Base-by-base conservation (phyloP, 257 asterid species). In the Rhazya stricta region DNA sequence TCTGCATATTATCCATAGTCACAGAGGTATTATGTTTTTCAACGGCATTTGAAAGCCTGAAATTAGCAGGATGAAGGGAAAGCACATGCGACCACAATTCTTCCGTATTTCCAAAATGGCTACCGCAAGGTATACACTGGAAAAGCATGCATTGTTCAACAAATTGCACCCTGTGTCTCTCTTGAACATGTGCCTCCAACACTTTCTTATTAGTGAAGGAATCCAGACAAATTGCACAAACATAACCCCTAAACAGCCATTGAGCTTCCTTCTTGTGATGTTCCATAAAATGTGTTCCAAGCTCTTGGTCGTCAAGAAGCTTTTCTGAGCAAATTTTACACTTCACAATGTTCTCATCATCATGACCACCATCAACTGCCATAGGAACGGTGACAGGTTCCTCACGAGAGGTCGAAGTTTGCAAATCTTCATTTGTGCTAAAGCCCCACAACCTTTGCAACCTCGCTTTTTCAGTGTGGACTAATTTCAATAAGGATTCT, bases 171-270 rank as follows among this genome's bases (percentile, higher is more conserved):
- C 85, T 95, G 77, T 95, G 99, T 83, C 98, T 86, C 83, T 95
- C 98, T 82, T 92, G 97, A 71, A 92, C 96, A 73, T 92, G 99
- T 67, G 91, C 79, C 85, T 95, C 99, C 84, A 95, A 79, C 78
- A 91, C 88, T 84, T 95, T 95, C 79, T 83, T 91, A 81, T 95
- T 92, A 71, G 99, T 95, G 77, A 92, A 95, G 60, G 99, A 92
- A 78, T 95, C 99, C 75, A 95, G 81, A 84, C 99, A 95, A 68
- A 95, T 89, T 70, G 96, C 97, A 83, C 99, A 95, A 39, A 89
- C 98, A 77, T 92, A 95, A 72, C 99, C 99, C 88, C 99, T 88
- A 75, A 92, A 95, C 23, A 92, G 88, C 98, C 98, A 91, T 76
- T 95, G 96, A 8, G 96, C 96, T 86, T 95, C 98, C 85, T 91